Evolutionary conservation across 2,329 filamentous ascomycete species (phyloP), one percentile per base, ranked within the genome.

Genomic region (Malbranchea zuffiana): DNA sequence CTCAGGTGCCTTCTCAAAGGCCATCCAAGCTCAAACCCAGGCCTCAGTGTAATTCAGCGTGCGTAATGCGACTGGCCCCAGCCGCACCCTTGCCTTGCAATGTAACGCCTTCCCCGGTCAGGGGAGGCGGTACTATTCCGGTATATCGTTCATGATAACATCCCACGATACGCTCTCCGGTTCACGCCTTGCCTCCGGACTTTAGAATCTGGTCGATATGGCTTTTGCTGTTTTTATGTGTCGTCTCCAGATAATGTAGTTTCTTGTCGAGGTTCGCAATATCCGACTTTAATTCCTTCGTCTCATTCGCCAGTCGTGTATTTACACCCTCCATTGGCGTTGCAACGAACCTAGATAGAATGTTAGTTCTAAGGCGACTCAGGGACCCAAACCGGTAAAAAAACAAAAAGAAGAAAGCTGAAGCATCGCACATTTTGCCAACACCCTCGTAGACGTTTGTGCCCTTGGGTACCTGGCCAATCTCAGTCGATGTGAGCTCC

Each of bases 391-490:
- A n/a, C n/a, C n/a, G n/a, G n/a, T n/a, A n/a, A 17, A 15, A 20
- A 20, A 12, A 40, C 34, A 16, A 42, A 21, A 11, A 18, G 34
- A 32, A 11, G 38, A 3, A 31, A 11, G 18, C 12, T 16, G 16
- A 3, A 10, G 31, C 18, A 31, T 32, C 78, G 52, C 62, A 95
- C 90, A 98, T 96, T 66, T 96, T 98, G 35, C 90, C 90, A 7
- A 96, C 81, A 4, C 88, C 88, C 63, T 96, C 88, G 53, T 96
- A 98, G 18, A 94, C 75, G 20, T 79, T 79, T 0, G 85, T 90
- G 32, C 80, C 74, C 12, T 72, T 58, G 3, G 86, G 80, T 43
- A 98, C 63, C 5, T 75, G 71, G n/a, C 75, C 73, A 33, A 96
- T 69, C 62, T 98, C 90, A 46, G 73, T 83, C 23, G 80, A 73